Percentiles rank a stretch among this genome's conserved stretches.
Evolutionary conservation across 2,329 filamentous ascomycete species (phyloP).

Genomic region (Aspergillus ibericus): DNA sequence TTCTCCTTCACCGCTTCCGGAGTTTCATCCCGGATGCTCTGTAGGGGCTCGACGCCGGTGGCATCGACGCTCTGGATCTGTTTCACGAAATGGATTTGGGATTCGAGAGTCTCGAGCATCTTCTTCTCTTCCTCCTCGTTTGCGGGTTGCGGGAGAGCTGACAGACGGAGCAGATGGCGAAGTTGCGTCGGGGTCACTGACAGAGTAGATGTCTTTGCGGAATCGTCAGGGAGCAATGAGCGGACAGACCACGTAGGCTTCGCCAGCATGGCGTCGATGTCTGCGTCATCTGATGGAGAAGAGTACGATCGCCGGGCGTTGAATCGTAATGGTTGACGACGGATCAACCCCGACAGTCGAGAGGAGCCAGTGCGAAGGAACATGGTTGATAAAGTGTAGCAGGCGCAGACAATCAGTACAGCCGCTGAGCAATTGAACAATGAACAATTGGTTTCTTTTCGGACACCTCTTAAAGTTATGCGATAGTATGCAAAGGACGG

Average conservation of each 20-base stretch:
- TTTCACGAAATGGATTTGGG: slow-evolving; percentile 88
- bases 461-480: background rate
- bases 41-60: slow-evolving; percentile 68
- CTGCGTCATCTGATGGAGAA: slow-evolving; percentile 22
- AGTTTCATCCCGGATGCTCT: slow-evolving; percentile 74
- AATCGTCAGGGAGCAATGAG: slow-evolving; percentile 63
- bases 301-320: slow-evolving; percentile 19
- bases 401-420: background rate
- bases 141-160: slow-evolving; percentile 75
- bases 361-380: slow-evolving; percentile 16
- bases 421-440: slow-evolving; percentile 7
- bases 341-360: slow-evolving; percentile 17
- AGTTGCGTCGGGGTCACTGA: slow-evolving; percentile 67
- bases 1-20: slow-evolving; percentile 39
- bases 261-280: slow-evolving; percentile 56
- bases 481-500: background rate
- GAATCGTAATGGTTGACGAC: slow-evolving; percentile 2
- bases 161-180: slow-evolving; percentile 82
- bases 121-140: slow-evolving; percentile 61
- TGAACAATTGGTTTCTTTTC: background rate
- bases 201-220: slow-evolving; percentile 25
- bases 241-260: slow-evolving; percentile 81
- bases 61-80: slow-evolving; percentile 81
- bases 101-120: slow-evolving; percentile 73
- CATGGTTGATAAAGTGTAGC: background rate